These are phyloP conservation scores for Trichopus zeylanicus DNA, from an alignment of 116 monocot species.

Conservation along the genomic window DNA sequence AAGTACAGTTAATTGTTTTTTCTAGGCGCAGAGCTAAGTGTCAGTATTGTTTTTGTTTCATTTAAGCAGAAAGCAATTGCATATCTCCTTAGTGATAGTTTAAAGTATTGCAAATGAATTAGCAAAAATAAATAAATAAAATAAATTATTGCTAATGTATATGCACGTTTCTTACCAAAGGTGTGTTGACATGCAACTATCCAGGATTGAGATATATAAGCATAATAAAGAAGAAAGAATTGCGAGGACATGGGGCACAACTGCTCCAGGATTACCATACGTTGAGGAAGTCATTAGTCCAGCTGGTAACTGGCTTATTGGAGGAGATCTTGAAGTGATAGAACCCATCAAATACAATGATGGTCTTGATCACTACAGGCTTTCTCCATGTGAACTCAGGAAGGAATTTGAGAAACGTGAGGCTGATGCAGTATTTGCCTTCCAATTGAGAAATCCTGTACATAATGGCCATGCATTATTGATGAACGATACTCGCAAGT, in stretches of 20 bases:
- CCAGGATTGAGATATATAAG: slow-evolving; percentile 80
- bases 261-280: slow-evolving; percentile 85
- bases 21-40: no score
- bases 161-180: background rate
- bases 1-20: no score
- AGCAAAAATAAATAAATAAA: no score
- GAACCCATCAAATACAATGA: slow-evolving; percentile 92
- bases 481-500: slow-evolving; percentile 92
- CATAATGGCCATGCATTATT: slow-evolving; percentile 96
- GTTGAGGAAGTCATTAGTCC: slow-evolving; percentile 73
- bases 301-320: slow-evolving; percentile 92
- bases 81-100: no score
- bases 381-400: slow-evolving; percentile 76
- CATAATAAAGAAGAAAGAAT: slow-evolving; percentile 99
- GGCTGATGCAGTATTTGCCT: slow-evolving; percentile 95
- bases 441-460: slow-evolving; percentile 93
- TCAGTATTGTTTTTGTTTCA: no score
- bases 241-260: slow-evolving; percentile 95
- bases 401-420: slow-evolving; percentile 80
- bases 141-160: no score
- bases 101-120: no score
- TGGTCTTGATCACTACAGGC: slow-evolving; percentile 92
- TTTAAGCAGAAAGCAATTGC: no score
- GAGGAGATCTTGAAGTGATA: slow-evolving; percentile 90
- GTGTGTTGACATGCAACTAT: background rate